A percentile compares a stretch with the other conserved stretches of the same genome.
Evolutionary conservation across 2,329 filamentous ascomycete species (phyloP).

Genomic region (Cladosporium sp.): DNA sequence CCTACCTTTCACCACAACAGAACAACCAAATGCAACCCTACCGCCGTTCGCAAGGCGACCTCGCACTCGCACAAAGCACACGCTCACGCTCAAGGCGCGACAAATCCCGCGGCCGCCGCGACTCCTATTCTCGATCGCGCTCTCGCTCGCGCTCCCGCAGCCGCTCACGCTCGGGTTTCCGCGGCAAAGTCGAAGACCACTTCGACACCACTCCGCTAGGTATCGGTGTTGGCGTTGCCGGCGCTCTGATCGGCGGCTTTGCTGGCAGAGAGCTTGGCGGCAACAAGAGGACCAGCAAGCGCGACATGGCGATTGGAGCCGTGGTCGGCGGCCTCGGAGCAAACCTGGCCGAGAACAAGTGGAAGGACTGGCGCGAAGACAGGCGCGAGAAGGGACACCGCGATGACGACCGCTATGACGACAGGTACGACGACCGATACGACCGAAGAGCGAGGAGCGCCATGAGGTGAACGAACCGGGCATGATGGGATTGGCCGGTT

Average conservation of each 20-base stretch:
- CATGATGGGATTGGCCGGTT: background rate
- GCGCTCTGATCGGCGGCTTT: slow-evolving; percentile 37
- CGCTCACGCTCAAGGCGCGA: slow-evolving; percentile 28
- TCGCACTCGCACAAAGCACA: slow-evolving; percentile 21
- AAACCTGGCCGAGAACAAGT: slow-evolving; percentile 38
- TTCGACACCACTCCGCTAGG: slow-evolving; percentile 37
- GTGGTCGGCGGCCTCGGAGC: slow-evolving; percentile 37
- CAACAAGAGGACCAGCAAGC: slow-evolving; percentile 30
- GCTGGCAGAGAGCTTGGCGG: slow-evolving; percentile 36
- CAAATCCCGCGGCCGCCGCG: slow-evolving; percentile 24
- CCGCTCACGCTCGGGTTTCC: slow-evolving; percentile 27
- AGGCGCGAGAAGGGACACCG: slow-evolving; percentile 26
- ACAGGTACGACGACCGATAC: slow-evolving; percentile 20
- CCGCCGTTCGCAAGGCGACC: slow-evolving; percentile 30
- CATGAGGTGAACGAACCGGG: background rate
- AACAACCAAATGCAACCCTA: slow-evolving; percentile 25
- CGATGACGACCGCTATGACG: slow-evolving; percentile 7
- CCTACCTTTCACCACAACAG: slow-evolving; percentile 16
- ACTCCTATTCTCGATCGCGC: slow-evolving; percentile 25
- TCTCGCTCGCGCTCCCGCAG: slow-evolving; percentile 29
- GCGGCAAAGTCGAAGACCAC: slow-evolving; percentile 34
- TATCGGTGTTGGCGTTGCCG: slow-evolving; percentile 35
- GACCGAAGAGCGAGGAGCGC: slow-evolving; percentile 14
- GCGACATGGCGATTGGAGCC: slow-evolving; percentile 38
- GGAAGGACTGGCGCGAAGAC: slow-evolving; percentile 30